Conservation (phyloP, 768 basidiomycete genomes). For the Chlorophyllum brunneum region DNA sequence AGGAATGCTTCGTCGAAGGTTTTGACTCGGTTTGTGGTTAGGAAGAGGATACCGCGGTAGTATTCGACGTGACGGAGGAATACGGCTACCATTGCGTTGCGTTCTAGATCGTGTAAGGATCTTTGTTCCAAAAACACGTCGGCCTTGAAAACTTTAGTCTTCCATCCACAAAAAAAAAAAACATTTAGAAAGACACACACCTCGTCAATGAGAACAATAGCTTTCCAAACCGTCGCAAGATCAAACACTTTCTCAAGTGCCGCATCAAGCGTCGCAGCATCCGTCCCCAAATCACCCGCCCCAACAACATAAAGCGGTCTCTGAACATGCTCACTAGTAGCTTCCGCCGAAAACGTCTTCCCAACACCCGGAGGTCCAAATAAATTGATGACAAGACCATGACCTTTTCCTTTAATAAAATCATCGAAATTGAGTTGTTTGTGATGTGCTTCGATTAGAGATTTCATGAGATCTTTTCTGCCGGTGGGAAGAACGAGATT, state of each 20-base stretch:
- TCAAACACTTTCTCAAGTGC: constrained; percentile 45
- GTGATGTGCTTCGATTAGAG: constrained; percentile 57
- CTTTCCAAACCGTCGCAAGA: constrained; percentile 58
- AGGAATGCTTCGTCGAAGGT: constrained; percentile 68
- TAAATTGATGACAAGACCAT: constrained; percentile 53
- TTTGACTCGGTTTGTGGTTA: constrained; percentile 54
- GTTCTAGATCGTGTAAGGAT: constrained; percentile 56
- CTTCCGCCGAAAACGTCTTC: constrained; percentile 59
- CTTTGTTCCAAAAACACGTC: constrained; percentile 74
- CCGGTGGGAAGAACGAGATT: constrained; percentile 54
- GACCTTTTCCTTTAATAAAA: constrained; percentile 62
- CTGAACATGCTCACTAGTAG: constrained; percentile 51
- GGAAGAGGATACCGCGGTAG: constrained; percentile 53
- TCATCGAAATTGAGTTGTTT: constrained; percentile 51
- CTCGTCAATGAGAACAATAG: constrained; percentile 56
- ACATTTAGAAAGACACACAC: too few species aligned
- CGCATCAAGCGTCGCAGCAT: constrained; percentile 37
- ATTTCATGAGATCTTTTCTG: constrained; percentile 50
- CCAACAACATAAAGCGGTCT: constrained; percentile 51
- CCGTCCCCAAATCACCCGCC: constrained; percentile 52
- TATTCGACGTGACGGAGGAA: constrained; percentile 59
- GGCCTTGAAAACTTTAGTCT: too few species aligned
- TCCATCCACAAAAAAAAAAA: too few species aligned
- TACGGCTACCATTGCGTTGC: constrained; percentile 72
- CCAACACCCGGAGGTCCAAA: constrained; percentile 61